Percentiles rank a stretch among this genome's conserved stretches.
Evolutionary conservation across 2,329 filamentous ascomycete genomes (phyloP).

Genomic region (Dactylonectria estremocensis): DNA sequence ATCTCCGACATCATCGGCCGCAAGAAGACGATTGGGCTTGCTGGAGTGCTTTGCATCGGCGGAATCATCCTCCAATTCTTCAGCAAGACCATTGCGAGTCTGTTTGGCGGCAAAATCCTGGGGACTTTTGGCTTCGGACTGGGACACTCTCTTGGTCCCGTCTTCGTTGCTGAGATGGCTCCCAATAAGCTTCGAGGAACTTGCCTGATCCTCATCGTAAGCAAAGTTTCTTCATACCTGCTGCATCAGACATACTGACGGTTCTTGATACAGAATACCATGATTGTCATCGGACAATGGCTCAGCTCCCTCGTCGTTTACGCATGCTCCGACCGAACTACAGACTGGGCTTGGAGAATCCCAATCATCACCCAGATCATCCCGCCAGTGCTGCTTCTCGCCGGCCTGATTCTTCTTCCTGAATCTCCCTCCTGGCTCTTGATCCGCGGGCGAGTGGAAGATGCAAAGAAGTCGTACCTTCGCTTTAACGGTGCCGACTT

Average conservation of each 20-base stretch:
- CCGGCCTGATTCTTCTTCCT: slow-evolving; percentile 56
- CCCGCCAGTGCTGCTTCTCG: slow-evolving; percentile 56
- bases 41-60: slow-evolving; percentile 40
- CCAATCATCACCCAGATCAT: slow-evolving; percentile 62
- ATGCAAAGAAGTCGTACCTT: slow-evolving; percentile 47
- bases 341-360: slow-evolving; percentile 59
- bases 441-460: slow-evolving; percentile 54
- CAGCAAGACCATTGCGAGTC: slow-evolving; percentile 37
- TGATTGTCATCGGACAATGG: slow-evolving; percentile 52
- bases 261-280: slow-evolving; percentile 44
- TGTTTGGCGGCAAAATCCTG: slow-evolving; percentile 51
- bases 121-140: slow-evolving; percentile 50
- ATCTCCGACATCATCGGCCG: slow-evolving; percentile 47
- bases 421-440: slow-evolving; percentile 64
- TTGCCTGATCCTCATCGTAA: slow-evolving; percentile 46
- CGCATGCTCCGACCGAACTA: slow-evolving; percentile 34
- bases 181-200: slow-evolving; percentile 51
- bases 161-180: slow-evolving; percentile 52
- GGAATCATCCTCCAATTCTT: slow-evolving; percentile 49
- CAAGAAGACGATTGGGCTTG: slow-evolving; percentile 44
- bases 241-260: background rate
- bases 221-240: background rate
- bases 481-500: slow-evolving; percentile 47
- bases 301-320: slow-evolving; percentile 47
- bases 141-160: slow-evolving; percentile 50